These are phyloP conservation scores for Daldinia childiae DNA, from an alignment of 495 filamentous ascomycete species.

Conservation along the genomic window DNA sequence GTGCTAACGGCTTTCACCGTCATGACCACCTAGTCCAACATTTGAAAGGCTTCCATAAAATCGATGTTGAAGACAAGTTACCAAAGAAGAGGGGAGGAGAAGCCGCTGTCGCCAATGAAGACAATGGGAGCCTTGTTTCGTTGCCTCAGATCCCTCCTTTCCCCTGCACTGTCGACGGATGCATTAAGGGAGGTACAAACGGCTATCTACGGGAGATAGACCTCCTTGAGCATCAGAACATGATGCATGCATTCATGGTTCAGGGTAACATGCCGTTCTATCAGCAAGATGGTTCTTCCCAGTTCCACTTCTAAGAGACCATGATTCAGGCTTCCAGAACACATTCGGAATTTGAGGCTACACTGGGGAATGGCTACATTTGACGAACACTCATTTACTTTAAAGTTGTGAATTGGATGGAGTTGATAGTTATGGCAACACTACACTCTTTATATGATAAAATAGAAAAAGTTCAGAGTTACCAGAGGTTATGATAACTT, in stretches of 20 bases:
- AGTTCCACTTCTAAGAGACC: background rate
- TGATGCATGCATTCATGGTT: constrained; percentile 3
- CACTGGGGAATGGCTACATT: background rate
- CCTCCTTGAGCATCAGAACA: constrained; percentile 1
- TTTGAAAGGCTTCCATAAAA: background rate
- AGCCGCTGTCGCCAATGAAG: background rate
- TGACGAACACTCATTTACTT: background rate
- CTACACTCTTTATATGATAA: background rate
- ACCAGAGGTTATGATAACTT: no score
- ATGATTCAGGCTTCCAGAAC: background rate
- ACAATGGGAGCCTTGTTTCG: background rate
- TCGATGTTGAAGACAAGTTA: background rate
- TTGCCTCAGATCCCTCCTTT: background rate
- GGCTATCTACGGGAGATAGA: constrained; percentile 9
- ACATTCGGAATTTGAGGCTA: background rate
- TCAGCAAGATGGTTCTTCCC: background rate
- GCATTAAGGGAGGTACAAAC: background rate
- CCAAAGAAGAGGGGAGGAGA: background rate
- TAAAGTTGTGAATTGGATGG: background rate
- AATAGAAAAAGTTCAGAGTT: no score
- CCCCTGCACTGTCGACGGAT: background rate
- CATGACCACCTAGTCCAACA: constrained; percentile 18
- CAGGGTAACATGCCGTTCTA: background rate
- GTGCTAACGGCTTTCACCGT: constrained; percentile 11
- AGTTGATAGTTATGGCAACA: background rate